phyloP scores from a whole-genome alignment of 192 early-diverging fungal species.

The Umbelopsis sp. region DNA sequence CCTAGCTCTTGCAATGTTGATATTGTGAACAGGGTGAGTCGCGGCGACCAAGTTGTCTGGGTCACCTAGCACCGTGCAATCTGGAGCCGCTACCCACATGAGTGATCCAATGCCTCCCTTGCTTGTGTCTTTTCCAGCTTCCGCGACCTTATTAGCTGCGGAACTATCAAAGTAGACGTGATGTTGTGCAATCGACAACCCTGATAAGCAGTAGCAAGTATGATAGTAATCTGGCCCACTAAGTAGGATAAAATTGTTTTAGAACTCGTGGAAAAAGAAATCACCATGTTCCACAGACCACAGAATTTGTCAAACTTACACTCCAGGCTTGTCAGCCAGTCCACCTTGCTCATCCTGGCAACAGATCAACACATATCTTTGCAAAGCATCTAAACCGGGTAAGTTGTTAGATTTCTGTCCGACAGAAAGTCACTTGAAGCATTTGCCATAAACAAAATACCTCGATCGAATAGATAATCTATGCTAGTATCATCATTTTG shows the following conservation, averaged over 20 bases:
- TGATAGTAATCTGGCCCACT: conserved; percentile 89
- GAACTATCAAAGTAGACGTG: conserved; percentile 50
- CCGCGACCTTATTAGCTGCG: conserved; percentile 22
- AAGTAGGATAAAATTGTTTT: not conserved
- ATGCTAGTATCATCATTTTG: conserved; percentile 1
- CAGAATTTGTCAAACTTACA: conserved; percentile 48
- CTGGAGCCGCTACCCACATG: conserved; percentile 40
- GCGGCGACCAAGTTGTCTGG: conserved; percentile 52
- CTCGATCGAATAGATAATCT: conserved; percentile 54
- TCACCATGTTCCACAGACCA: not conserved
- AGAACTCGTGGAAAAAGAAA: not conserved
- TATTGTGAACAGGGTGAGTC: conserved; percentile 78
- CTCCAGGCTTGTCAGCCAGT: conserved; percentile 89
- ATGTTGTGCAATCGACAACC: conserved; percentile 86
- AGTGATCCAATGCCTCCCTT: conserved; percentile 44
- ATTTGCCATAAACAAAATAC: conserved; percentile 12
- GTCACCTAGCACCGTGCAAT: conserved; percentile 48
- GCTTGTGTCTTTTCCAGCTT: conserved; percentile 30
- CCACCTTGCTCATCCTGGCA: conserved; percentile 84
- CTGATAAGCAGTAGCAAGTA: conserved; percentile 89
- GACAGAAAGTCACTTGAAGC: not conserved
- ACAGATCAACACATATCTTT: conserved; percentile 87
- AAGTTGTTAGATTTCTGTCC: not conserved
- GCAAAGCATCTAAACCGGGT: conserved; percentile 62
- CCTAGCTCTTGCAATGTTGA: conserved; percentile 52